Evolutionary conservation across 176 grass and related monocot species (phyloP).

Genomic region (Rhynchospora breviuscula): DNA sequence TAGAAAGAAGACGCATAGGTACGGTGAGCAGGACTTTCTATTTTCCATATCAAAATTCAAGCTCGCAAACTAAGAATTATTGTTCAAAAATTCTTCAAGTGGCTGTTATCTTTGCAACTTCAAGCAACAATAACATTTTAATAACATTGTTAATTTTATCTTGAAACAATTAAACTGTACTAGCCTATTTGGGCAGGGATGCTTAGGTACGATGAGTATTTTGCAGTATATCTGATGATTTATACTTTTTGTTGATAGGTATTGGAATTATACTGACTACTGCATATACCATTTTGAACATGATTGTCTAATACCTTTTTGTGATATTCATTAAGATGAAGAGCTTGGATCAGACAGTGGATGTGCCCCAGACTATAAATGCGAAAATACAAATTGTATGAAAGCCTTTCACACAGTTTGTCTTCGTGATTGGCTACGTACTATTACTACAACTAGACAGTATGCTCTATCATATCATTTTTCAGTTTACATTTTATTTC

Average conservation of each 20-base stretch:
- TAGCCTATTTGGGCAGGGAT: background rate
- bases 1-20: background rate
- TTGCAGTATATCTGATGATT: background rate
- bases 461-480: constrained; percentile 33
- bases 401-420: constrained; percentile 68
- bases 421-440: constrained; percentile 66
- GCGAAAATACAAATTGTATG: constrained; percentile 57
- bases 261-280: background rate
- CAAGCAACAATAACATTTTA: background rate
- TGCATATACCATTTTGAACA: background rate
- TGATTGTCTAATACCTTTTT: background rate
- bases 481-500: background rate
- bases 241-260: background rate
- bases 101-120: background rate
- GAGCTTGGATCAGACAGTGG: constrained; percentile 68
- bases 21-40: too few species aligned
- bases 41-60: too few species aligned
- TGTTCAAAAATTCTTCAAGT: background rate
- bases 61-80: too few species aligned
- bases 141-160: background rate
- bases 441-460: constrained; percentile 80
- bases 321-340: constrained; percentile 45
- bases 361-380: constrained; percentile 44
- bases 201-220: background rate
- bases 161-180: background rate